Evolutionary conservation across 306 rosid genomes (phyloP).

Genomic region (Corylus avellana): DNA sequence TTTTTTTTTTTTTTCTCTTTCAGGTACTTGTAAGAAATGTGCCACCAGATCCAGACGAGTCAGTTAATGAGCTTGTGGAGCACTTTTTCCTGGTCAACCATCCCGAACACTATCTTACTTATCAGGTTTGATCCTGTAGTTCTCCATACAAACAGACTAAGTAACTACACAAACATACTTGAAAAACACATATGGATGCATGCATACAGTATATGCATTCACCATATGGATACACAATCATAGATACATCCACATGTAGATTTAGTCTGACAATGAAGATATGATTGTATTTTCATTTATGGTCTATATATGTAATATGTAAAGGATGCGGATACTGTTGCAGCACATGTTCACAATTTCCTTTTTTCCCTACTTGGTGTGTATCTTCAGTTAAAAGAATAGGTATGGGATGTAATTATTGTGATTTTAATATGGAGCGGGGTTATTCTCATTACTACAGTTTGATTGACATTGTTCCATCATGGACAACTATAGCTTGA

Average conservation of each 20-base stretch:
- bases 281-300: neutral
- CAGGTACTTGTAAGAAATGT: conserved; percentile 96
- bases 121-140: conserved; percentile 60
- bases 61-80: conserved; percentile 87
- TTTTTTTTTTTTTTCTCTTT: conserved; percentile 26
- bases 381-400: neutral
- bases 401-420: neutral
- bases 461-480: neutral
- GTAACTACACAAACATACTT: neutral
- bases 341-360: too few species aligned
- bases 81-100: conserved; percentile 98
- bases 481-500: neutral
- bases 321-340: neutral
- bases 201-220: neutral
- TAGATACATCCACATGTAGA: neutral
- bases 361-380: neutral
- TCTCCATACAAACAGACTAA: neutral
- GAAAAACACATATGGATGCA: neutral
- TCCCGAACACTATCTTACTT: conserved; percentile 83
- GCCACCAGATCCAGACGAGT: conserved; percentile 94
- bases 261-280: neutral
- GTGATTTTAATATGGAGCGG: neutral
- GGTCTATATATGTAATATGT: neutral
- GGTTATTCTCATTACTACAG: neutral
- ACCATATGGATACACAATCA: neutral